These are phyloP conservation scores for Sclerotinia subarctica DNA, from an alignment of 2,329 filamentous ascomycete genomes.

Conservation along the genomic window DNA sequence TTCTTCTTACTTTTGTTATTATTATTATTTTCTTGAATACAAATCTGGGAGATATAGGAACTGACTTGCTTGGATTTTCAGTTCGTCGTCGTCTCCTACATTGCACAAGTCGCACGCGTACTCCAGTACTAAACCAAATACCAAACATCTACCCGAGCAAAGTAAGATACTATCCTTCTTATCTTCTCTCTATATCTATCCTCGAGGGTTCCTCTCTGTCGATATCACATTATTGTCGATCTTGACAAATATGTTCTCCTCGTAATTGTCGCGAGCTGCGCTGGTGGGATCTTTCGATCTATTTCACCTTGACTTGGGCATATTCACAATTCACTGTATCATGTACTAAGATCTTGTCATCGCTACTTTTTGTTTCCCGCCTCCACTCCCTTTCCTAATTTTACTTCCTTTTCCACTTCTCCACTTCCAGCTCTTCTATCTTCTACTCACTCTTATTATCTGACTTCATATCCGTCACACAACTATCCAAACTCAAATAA, in stretches of 20 bases:
- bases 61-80: background rate
- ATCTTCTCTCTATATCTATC: background rate
- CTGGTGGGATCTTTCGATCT: background rate
- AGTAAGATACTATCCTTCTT: background rate
- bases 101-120: background rate
- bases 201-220: background rate
- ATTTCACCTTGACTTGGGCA: constrained; percentile 16
- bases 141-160: background rate
- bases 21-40: background rate
- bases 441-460: background rate
- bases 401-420: background rate
- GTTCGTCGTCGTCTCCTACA: background rate
- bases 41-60: background rate
- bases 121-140: background rate
- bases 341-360: background rate
- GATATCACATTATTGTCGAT: background rate
- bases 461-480: background rate
- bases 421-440: background rate
- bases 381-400: too few species aligned
- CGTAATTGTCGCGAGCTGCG: background rate
- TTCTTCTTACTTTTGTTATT: background rate
- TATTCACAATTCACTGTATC: background rate
- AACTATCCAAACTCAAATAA: background rate
- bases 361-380: too few species aligned
- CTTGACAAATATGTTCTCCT: background rate